These are phyloP conservation scores for Backusella tuberculispora DNA, from an alignment of 192 early-diverging fungal species.

Conservation along the genomic window DNA sequence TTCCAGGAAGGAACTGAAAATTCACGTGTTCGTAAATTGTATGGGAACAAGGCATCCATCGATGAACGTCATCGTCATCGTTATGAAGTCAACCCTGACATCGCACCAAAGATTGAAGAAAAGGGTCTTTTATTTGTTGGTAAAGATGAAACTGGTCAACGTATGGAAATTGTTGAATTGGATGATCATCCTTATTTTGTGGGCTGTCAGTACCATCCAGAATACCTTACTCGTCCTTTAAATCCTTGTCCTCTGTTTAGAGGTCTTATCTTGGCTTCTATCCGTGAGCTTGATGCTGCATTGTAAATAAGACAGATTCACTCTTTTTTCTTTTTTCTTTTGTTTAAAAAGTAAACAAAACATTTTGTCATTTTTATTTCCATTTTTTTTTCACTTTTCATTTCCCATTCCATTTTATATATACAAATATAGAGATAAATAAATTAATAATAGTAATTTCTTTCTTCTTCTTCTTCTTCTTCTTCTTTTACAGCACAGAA, in stretches of 20 bases:
- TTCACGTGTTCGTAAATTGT: conserved; percentile 72
- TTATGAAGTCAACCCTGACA: conserved; percentile 96
- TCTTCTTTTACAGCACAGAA: conserved; percentile 17
- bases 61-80: conserved; percentile 96
- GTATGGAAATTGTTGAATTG: conserved; percentile 98
- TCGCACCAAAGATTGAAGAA: conserved; percentile 71
- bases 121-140: conserved; percentile 90
- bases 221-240: conserved; percentile 94
- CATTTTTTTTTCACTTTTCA: neutral
- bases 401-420: neutral
- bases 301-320: conserved; percentile 30
- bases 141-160: conserved; percentile 91
- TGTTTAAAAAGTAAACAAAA: neutral
- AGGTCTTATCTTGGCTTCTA: conserved; percentile 89
- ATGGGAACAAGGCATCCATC: conserved; percentile 58
- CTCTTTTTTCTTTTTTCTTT: neutral
- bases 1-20: conserved; percentile 68
- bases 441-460: neutral
- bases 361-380: neutral
- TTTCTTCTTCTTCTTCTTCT: neutral
- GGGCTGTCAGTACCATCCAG: conserved; percentile 95
- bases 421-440: conserved; percentile 2
- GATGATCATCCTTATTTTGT: conserved; percentile 91
- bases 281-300: conserved; percentile 62
- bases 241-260: conserved; percentile 91